A percentile compares a stretch with the other conserved stretches of the same genome.
These are phyloP conservation scores for Aspergillus bertholletiae DNA, from an alignment of 495 filamentous ascomycete genomes.

Conservation along the genomic window DNA sequence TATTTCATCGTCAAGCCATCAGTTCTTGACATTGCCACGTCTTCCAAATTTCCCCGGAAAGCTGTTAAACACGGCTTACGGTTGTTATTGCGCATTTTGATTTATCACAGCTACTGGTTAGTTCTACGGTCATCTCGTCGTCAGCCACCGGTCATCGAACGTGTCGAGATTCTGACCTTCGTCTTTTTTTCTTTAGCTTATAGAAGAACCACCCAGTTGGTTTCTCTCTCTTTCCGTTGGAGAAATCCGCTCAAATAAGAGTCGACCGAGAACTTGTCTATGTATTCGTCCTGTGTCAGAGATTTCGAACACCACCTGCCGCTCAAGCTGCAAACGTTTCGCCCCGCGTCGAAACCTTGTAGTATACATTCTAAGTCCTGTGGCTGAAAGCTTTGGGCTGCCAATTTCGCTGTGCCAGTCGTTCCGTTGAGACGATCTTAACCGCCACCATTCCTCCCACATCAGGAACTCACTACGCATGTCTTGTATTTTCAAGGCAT, in stretches of 20 bases:
- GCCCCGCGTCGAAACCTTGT: slow-evolving; percentile 85
- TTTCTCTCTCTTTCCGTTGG: slow-evolving; percentile 35
- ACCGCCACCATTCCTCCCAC: slow-evolving; percentile 52
- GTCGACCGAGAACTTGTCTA: slow-evolving; percentile 55
- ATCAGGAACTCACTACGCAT: slow-evolving; percentile 51
- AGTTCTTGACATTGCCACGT: slow-evolving; percentile 10
- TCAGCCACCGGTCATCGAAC: slow-evolving; percentile 6
- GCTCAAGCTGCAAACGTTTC: slow-evolving; percentile 91
- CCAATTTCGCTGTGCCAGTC: slow-evolving; percentile 24
- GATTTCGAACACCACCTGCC: slow-evolving; percentile 78
- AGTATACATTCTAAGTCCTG: slow-evolving; percentile 77
- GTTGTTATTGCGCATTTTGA: slow-evolving; percentile 9
- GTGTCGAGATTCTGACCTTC: slow-evolving; percentile 27
- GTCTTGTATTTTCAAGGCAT: slow-evolving; percentile 48
- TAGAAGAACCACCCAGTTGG: slow-evolving; percentile 33
- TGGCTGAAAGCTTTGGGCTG: slow-evolving; percentile 61
- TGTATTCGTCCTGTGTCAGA: slow-evolving; percentile 79
- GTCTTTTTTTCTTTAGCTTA: not conserved
- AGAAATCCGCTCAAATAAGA: slow-evolving; percentile 33
- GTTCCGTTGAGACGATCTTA: slow-evolving; percentile 22
- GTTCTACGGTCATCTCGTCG: slow-evolving; percentile 16
- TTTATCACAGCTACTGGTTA: slow-evolving; percentile 15
- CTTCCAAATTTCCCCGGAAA: slow-evolving; percentile 5
- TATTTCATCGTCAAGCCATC: slow-evolving; percentile 11
- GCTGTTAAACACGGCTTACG: slow-evolving; percentile 11